These are phyloP conservation scores for Termitomyces sp. DNA, from an alignment of 768 basidiomycete species.

Conservation along the genomic window DNA sequence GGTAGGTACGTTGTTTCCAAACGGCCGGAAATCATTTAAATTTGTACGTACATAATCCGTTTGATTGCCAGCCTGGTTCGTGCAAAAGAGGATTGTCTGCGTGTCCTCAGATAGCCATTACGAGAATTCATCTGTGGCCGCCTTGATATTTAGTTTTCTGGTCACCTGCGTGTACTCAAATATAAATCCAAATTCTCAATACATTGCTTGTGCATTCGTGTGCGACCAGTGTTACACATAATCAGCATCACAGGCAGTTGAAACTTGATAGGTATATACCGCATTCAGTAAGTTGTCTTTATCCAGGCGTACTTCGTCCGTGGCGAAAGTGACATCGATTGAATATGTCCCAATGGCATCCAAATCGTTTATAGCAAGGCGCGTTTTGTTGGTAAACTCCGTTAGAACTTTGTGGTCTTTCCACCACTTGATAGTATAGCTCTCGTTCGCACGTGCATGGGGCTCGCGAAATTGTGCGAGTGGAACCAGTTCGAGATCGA, in stretches of 20 bases:
- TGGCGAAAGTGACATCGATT: constrained; percentile 46
- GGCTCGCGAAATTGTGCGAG: constrained; percentile 54
- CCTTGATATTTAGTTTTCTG: too few species aligned
- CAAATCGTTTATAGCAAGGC: constrained; percentile 33
- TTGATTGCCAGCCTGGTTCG: too few species aligned
- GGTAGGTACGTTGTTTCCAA: too few species aligned
- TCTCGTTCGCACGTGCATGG: constrained; percentile 32
- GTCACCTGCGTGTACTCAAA: too few species aligned
- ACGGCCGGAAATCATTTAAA: too few species aligned
- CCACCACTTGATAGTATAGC: constrained; percentile 55
- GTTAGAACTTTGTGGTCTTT: constrained; percentile 43
- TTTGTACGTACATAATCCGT: too few species aligned
- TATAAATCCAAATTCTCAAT: too few species aligned
- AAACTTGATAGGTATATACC: constrained; percentile 5
- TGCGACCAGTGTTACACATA: not conserved
- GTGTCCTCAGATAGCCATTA: too few species aligned
- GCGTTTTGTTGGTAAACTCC: constrained; percentile 48
- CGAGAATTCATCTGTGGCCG: too few species aligned
- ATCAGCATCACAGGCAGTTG: constrained; percentile 2
- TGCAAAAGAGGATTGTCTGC: too few species aligned
- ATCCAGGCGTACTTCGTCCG: constrained; percentile 56
- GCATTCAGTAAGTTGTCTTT: constrained; percentile 22
- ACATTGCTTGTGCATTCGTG: too few species aligned
- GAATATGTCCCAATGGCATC: constrained; percentile 38
- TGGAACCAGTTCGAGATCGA: constrained; percentile 53